A percentile compares a stretch with the other conserved stretches of the same genome.
These are phyloP conservation scores for Lyophyllum atratum DNA, from an alignment of 768 basidiomycete genomes.

Conservation along the genomic window DNA sequence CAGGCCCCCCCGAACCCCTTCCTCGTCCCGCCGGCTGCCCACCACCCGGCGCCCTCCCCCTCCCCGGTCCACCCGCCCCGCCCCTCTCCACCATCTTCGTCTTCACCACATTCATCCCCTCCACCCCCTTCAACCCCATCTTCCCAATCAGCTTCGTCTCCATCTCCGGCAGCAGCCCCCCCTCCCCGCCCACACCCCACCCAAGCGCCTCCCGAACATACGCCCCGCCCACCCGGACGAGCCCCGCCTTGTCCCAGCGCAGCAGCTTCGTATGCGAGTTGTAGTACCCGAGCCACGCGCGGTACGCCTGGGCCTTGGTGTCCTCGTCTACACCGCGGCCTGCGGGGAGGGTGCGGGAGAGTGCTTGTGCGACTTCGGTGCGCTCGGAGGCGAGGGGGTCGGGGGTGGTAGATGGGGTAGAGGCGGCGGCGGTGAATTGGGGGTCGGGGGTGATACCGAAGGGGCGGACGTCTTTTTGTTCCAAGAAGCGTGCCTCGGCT, in stretches of 20 bases:
- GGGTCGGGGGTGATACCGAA: constrained; percentile 40
- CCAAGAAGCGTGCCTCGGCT: constrained; percentile 52
- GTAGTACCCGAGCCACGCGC: constrained; percentile 61
- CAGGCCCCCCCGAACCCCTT: too few species aligned
- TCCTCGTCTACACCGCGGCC: constrained; percentile 38
- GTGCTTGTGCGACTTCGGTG: constrained; percentile 14
- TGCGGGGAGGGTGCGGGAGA: background rate
- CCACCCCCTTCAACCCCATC: constrained; percentile 47
- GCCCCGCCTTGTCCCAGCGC: constrained; percentile 37
- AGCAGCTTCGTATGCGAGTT: constrained; percentile 38
- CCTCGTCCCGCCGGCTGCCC: too few species aligned
- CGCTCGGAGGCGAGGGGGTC: constrained; percentile 18
- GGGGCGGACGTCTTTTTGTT: constrained; percentile 34
- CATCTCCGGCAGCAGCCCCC: constrained; percentile 35
- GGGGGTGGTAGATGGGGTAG: background rate
- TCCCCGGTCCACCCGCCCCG: too few species aligned
- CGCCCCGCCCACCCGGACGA: constrained; percentile 41
- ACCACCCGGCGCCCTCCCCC: too few species aligned
- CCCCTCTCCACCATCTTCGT: background rate
- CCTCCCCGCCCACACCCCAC: constrained; percentile 25
- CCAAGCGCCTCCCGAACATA: constrained; percentile 38
- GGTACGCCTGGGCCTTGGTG: constrained; percentile 52
- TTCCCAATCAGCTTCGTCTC: constrained; percentile 47
- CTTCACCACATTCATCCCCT: constrained; percentile 24
- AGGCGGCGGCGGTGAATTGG: constrained; percentile 18